A percentile compares a stretch with the other conserved stretches of the same genome.
Conservation (phyloP, 208 protist species). For the Crithidia thermophila region DNA sequence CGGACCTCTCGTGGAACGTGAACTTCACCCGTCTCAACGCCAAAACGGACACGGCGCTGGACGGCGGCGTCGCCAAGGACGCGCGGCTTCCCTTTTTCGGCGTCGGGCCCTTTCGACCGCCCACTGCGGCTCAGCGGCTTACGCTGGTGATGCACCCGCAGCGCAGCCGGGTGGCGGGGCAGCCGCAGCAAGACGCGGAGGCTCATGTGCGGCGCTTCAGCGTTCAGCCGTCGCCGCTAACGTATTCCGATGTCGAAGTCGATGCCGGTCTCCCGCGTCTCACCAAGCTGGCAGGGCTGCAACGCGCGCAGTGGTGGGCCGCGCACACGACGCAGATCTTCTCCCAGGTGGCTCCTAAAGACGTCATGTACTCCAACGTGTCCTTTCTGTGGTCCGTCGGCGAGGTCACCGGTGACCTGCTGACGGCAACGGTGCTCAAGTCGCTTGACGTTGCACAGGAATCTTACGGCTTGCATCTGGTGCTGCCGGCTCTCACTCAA, state of each 20-base stretch:
- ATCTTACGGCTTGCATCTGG: conserved; percentile 31
- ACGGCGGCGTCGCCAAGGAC: too few species aligned
- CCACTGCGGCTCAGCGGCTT: conserved; percentile 1
- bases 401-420: conserved; percentile 33
- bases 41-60: too few species aligned
- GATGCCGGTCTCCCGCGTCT: neutral
- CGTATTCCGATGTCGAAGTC: conserved; percentile 4
- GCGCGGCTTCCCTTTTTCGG: neutral
- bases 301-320: conserved; percentile 8
- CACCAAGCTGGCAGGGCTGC: neutral
- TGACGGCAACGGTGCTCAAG: conserved; percentile 24
- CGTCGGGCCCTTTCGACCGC: too few species aligned
- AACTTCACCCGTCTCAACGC: too few species aligned
- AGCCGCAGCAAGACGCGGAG: conserved; percentile 37
- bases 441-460: conserved; percentile 27
- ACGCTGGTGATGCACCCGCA: conserved; percentile 16
- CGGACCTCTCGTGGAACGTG: too few species aligned
- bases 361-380: conserved; percentile 29
- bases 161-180: conserved; percentile 11
- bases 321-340: neutral
- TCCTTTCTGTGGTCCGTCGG: conserved; percentile 39
- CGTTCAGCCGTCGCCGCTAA: conserved; percentile 9
- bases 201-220: conserved; percentile 24
- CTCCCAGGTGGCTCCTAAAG: conserved; percentile 22
- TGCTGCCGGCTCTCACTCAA: conserved; percentile 34